Percentiles rank a stretch among this genome's conserved stretches.
Conservation (phyloP, 2,329 filamentous ascomycete species). For the Ascochyta pisi region DNA sequence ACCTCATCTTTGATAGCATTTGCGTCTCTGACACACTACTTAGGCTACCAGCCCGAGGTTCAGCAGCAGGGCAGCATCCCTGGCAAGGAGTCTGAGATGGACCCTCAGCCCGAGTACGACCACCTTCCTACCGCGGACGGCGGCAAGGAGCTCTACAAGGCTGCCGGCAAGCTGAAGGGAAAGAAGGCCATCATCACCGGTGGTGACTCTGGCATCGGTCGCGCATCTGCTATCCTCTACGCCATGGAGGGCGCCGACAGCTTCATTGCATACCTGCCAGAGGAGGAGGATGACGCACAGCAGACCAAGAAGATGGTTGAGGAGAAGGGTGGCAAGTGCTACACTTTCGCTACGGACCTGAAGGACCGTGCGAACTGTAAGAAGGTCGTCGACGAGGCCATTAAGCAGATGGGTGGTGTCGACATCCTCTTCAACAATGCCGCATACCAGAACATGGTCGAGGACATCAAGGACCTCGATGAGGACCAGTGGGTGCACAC, state of each 20-base stretch:
- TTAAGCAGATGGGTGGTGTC: slow-evolving; percentile 70
- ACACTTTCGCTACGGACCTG: slow-evolving; percentile 70
- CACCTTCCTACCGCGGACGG: slow-evolving; percentile 72
- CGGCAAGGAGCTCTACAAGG: slow-evolving; percentile 73
- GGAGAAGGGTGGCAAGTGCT: slow-evolving; percentile 68
- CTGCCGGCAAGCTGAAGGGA: slow-evolving; percentile 76
- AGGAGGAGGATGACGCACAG: slow-evolving; percentile 78
- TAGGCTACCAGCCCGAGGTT: slow-evolving; percentile 58
- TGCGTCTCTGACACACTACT: slow-evolving; percentile 3
- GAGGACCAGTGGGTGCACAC: slow-evolving; percentile 84
- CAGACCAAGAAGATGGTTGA: slow-evolving; percentile 76
- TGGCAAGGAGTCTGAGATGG: slow-evolving; percentile 63
- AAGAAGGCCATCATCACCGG: slow-evolving; percentile 82
- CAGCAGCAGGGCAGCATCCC: slow-evolving; percentile 58
- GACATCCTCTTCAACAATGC: slow-evolving; percentile 78
- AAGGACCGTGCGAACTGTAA: slow-evolving; percentile 71
- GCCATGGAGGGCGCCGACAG: slow-evolving; percentile 81
- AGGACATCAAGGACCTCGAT: slow-evolving; percentile 72
- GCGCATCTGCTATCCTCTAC: slow-evolving; percentile 76
- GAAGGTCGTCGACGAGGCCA: slow-evolving; percentile 70
- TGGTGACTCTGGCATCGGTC: slow-evolving; percentile 80
- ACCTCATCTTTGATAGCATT: neutral
- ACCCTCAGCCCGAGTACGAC: slow-evolving; percentile 66
- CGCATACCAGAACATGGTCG: slow-evolving; percentile 75
- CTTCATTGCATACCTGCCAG: slow-evolving; percentile 75